Evolutionary conservation across 441 rosid genomes (phyloP).

Genomic region (Corymbia calophylla): DNA sequence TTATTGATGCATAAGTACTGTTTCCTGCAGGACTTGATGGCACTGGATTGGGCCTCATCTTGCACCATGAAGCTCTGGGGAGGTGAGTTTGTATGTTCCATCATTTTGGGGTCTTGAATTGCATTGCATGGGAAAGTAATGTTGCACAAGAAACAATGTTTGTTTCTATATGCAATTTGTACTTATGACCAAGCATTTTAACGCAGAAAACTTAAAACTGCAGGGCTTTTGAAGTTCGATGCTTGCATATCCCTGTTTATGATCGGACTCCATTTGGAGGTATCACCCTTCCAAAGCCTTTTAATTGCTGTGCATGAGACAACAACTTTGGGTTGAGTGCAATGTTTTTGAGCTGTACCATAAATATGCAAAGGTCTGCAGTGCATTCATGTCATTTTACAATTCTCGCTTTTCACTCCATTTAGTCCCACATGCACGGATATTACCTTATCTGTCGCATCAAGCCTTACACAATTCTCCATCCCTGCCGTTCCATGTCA

Average conservation of each 20-base stretch:
- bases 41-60: constrained; percentile 70
- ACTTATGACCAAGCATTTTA: background rate
- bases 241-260: constrained; percentile 77
- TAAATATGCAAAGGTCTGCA: background rate
- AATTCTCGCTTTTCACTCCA: background rate
- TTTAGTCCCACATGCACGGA: background rate
- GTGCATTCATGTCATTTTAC: background rate
- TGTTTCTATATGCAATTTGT: background rate
- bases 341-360: background rate
- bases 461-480: background rate
- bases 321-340: background rate
- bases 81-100: constrained; percentile 44
- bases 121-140: background rate
- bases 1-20: background rate
- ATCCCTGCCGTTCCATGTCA: background rate
- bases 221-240: constrained; percentile 85
- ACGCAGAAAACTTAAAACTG: constrained; percentile 6
- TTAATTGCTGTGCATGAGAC: background rate
- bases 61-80: constrained; percentile 88
- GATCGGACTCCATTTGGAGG: constrained; percentile 89
- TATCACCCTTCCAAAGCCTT: constrained; percentile 13
- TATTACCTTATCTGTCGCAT: background rate
- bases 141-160: background rate
- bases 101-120: background rate
- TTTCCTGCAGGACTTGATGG: constrained; percentile 72